Evolutionary conservation across 1,139 yeast genomes (phyloP), one percentile per base, ranked within the genome.

Genomic region (Lodderomyces metapsilosis): DNA sequence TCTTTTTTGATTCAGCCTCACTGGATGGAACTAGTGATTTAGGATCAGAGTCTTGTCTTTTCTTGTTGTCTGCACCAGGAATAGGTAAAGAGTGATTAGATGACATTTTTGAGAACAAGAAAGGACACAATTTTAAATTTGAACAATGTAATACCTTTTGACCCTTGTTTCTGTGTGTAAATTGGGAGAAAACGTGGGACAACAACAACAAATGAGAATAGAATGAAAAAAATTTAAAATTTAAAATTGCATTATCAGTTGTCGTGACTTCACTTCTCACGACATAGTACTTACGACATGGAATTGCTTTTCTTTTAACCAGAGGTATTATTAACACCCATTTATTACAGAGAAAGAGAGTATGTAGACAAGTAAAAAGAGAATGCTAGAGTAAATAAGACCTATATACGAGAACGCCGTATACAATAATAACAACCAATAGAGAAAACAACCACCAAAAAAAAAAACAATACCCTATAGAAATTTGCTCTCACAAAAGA

Each of bases 11-110:
- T 17, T 7, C 28, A 13, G 20, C 22, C 10, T 32, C 24, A n/a
- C 32, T 15, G 3, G 32, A 16, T n/a, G 32, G 32, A 6, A 11
- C 32, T 28, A 15, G n/a, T 15, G 18, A 28, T 13, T 15, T 7
- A 15, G 32, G 32, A 28, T 28, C 32, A 4, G 32, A 28, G n/a
- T 34, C 21, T 16, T 28, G 34, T n/a, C 20, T 23, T 12, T 36
- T 22, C n/a, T 34, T 41, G 15, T 27, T 31, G 16, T 33, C 39
- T 4, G 39, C 38, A 1, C 27, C 43, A 9, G 48, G 48, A 5
- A 44, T 44, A 18, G 48, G 45, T 12, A 44, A 37, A 10, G 45
- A 35, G 11, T 38, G 21, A 25, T 25, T 24, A 22, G 27, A 16
- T n/a, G 42, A 31, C 38, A 37, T 41, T 4, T 22, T 24, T 7